Percentiles rank a stretch among this genome's conserved stretches.
Conservation (phyloP, 129 eudicot genomes). For the Heracleum sosnowskyi region DNA sequence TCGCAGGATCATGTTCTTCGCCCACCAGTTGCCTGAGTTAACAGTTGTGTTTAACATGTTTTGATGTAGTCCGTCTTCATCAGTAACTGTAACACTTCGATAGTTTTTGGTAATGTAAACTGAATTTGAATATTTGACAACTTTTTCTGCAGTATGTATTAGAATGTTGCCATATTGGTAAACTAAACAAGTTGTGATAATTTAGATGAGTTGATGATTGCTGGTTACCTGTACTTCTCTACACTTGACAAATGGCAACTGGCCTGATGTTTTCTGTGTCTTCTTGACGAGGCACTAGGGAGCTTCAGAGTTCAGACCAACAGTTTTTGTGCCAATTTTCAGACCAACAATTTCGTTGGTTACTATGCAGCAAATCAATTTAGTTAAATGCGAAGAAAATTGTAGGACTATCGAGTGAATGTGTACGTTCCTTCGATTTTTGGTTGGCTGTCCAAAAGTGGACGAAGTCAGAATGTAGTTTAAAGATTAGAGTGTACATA, state of each 20-base stretch:
- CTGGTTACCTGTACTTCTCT: not conserved
- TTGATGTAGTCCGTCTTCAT: conserved; percentile 1
- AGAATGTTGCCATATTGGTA: conserved; percentile 2
- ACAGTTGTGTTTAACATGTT: conserved; percentile 7
- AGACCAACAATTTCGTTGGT: not conserved
- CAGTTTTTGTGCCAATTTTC: no score
- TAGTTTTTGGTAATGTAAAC: conserved; percentile 12
- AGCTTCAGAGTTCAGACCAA: not conserved
- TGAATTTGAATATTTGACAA: conserved; percentile 10
- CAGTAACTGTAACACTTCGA: conserved; percentile 17
- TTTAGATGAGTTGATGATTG: not conserved
- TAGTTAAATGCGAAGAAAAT: not conserved
- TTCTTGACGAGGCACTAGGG: not conserved
- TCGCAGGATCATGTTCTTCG: conserved; percentile 82
- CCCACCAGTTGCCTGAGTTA: conserved; percentile 83
- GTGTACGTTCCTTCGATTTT: no score
- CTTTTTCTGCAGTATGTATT: not conserved
- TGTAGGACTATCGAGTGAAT: not conserved
- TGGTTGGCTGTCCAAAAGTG: no score
- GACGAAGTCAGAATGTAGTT: no score
- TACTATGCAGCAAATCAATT: not conserved
- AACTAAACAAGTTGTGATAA: not conserved
- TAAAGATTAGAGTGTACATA: no score
- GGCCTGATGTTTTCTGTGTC: not conserved
- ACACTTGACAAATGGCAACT: not conserved